Percentiles rank a stretch among this genome's conserved stretches.
Evolutionary conservation across 768 basidiomycete species (phyloP).

Genomic region (Leccinum olivaceopallidum): DNA sequence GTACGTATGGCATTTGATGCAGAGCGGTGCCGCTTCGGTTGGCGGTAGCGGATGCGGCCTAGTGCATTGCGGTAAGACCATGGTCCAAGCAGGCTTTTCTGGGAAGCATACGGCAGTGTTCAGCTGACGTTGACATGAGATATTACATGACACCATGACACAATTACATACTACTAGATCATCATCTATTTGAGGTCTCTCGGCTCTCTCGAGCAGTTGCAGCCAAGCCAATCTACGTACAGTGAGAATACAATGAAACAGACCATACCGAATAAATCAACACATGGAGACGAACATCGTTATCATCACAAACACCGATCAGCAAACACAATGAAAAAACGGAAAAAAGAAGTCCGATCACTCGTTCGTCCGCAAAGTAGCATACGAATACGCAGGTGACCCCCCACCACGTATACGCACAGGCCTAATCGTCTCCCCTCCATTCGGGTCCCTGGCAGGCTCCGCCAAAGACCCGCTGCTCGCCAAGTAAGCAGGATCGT

Average conservation of each 20-base stretch:
- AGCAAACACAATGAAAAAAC: neutral
- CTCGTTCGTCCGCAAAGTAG: conserved; percentile 16
- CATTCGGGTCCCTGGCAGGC: conserved; percentile 24
- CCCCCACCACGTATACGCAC: conserved; percentile 15
- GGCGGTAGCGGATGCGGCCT: neutral
- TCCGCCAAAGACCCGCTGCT: conserved; percentile 32
- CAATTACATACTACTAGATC: neutral
- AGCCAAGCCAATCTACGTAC: conserved; percentile 3
- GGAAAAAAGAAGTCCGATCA: neutral
- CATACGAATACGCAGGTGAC: conserved; percentile 25
- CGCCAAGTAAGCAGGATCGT: conserved; percentile 26
- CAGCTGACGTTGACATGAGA: neutral
- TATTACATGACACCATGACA: neutral
- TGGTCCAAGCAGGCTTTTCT: neutral
- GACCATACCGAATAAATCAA: conserved; percentile 12
- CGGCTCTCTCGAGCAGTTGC: neutral
- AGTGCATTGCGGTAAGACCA: neutral
- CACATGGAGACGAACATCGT: neutral
- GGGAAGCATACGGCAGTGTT: neutral
- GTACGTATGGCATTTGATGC: neutral
- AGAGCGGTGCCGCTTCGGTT: neutral
- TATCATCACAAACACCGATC: neutral
- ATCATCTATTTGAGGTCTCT: neutral
- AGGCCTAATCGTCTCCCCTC: conserved; percentile 19
- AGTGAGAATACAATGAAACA: conserved; percentile 12